Evolutionary conservation across 129 eudicot genomes (phyloP), one percentile per base, ranked within the genome.

Genomic region (Pittosporum tobira): DNA sequence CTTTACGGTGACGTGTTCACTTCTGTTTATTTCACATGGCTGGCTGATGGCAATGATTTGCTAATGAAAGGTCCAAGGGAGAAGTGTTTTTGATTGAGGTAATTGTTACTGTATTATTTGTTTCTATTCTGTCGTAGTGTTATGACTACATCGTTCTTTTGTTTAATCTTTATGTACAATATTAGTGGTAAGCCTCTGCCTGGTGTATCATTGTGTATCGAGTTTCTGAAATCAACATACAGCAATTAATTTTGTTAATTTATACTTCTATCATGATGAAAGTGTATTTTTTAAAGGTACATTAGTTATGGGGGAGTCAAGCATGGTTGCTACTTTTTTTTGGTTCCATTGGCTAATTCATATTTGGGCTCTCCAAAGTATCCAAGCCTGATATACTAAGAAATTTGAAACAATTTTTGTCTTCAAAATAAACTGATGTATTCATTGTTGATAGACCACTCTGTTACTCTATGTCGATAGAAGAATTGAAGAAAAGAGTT

Each of bases 11-110:
- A 28, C 2, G 15, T 24, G 28, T 57, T 36, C 21, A 8, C 46
- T 9, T 13, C 48, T 19, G 34, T 58, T 58, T 11, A 6, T 6
- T 38, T 36, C 26, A 19, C 19, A 1, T 37, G 37, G 63, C 38
- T 57, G 48, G 47, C 48, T 23, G 22, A 25, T 44, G 52, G 28
- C 63, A 42, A 59, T 20, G 26, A 42, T 59, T 38, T 59, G 19
- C 20, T 53, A 26, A 52, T 11, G 11, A 52, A n/a, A n/a, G 58
- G 25, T 13, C 3, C 15, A 22, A 26, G 42, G 46, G 15, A 4
- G 40, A 59, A 59, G 40, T 16, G 18, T 45, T 26, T 26, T 22
- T 26, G 27, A n/a, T 16, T 28, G 24, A 28, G 54, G 66, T 45
- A 47, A 42, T 38, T 18, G 51, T 40, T 19, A 40, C 15, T 59